phyloP scores from a whole-genome alignment of 805 yeast species.

The Hanseniaspora pseudoguilliermondii region DNA sequence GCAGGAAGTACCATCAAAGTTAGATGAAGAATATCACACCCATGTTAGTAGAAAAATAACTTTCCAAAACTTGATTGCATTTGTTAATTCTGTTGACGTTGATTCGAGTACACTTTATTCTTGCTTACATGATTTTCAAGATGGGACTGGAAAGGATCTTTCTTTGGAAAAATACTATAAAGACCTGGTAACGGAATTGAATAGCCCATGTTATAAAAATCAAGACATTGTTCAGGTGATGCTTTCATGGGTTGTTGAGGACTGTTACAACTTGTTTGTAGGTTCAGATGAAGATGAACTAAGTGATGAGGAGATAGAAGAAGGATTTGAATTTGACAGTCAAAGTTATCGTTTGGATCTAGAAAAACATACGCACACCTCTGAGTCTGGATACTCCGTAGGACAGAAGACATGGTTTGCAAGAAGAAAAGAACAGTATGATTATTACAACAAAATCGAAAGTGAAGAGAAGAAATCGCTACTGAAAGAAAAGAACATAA shows the following conservation, averaged over 20 bases:
- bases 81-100: slow-evolving; percentile 2
- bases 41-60: neutral
- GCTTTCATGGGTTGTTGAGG: slow-evolving; percentile 7
- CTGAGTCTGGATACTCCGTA: neutral
- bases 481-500: neutral
- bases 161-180: neutral
- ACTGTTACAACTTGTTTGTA: slow-evolving; percentile 1
- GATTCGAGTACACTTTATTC: slow-evolving; percentile 1
- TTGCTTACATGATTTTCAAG: neutral
- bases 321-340: neutral
- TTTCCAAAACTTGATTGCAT: neutral
- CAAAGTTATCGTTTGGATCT: neutral
- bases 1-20: neutral
- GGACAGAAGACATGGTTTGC: slow-evolving; percentile 10
- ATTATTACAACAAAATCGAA: neutral
- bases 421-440: slow-evolving; percentile 8
- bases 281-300: neutral
- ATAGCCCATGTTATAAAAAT: neutral
- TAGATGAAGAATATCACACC: neutral
- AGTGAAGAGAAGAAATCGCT: neutral
- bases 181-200: neutral
- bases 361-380: neutral
- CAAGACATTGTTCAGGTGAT: neutral
- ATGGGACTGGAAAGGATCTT: neutral
- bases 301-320: neutral